Evolutionary conservation across 208 protist species (phyloP).

Genomic region (Crithidia brevicula): DNA sequence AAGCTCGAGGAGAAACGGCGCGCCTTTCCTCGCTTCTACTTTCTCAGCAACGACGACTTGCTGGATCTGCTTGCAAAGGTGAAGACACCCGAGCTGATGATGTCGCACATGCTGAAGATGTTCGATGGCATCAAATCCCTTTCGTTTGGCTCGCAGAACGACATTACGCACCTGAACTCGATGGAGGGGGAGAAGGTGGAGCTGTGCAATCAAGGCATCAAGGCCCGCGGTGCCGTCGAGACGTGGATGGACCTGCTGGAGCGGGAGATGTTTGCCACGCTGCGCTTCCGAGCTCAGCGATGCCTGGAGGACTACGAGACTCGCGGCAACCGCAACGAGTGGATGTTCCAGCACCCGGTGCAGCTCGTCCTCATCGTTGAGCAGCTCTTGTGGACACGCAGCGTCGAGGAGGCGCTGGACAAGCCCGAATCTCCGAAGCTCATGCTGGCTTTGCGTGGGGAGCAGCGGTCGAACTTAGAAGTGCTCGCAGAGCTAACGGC

Average conservation of each 20-base stretch:
- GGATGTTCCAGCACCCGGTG: constrained; percentile 94
- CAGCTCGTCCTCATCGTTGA: constrained; percentile 95
- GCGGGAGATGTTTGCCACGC: constrained; percentile 93
- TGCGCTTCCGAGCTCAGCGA: constrained; percentile 86
- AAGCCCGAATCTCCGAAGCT: constrained; percentile 64
- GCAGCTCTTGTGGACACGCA: constrained; percentile 95
- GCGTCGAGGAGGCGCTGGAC: constrained; percentile 92
- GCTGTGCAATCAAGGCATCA: constrained; percentile 93
- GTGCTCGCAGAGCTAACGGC: constrained; percentile 93
- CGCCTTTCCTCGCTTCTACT: constrained; percentile 98
- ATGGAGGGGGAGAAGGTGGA: constrained; percentile 93
- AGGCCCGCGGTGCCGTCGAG: constrained; percentile 95
- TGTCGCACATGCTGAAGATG: constrained; percentile 98
- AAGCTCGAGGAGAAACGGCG: constrained; percentile 97
- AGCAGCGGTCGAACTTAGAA: constrained; percentile 86
- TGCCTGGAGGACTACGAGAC: constrained; percentile 91
- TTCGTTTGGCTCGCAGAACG: constrained; percentile 75
- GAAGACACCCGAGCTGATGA: constrained; percentile 96
- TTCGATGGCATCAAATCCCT: constrained; percentile 96
- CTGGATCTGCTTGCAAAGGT: constrained; percentile 98
- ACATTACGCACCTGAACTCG: constrained; percentile 92
- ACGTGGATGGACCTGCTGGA: constrained; percentile 96
- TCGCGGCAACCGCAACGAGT: constrained; percentile 72
- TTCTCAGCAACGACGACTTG: constrained; percentile 96
- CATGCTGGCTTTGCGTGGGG: constrained; percentile 79